Percentiles rank a stretch among this genome's conserved stretches.
Evolutionary conservation across 2,329 filamentous ascomycete genomes (phyloP).

Genomic region (Waltergamsia citrina): DNA sequence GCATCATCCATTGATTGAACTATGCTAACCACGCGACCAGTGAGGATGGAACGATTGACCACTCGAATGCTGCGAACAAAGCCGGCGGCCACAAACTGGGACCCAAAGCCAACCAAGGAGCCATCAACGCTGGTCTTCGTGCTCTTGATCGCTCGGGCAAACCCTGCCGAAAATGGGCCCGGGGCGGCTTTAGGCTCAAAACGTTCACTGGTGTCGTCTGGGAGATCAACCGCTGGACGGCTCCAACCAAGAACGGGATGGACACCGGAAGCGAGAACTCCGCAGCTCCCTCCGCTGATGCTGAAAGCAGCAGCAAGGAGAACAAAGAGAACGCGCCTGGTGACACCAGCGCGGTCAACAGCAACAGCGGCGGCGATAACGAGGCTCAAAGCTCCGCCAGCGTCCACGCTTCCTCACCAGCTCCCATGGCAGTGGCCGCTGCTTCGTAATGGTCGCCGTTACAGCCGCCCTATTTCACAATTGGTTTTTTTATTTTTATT

Average conservation of each 20-base stretch:
- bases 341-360: slow-evolving; percentile 36
- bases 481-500: not conserved
- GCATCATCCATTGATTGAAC: not conserved
- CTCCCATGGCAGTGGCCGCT: slow-evolving; percentile 35
- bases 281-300: slow-evolving; percentile 31
- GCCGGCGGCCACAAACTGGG: slow-evolving; percentile 71
- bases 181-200: slow-evolving; percentile 74
- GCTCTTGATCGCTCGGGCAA: slow-evolving; percentile 88
- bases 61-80: slow-evolving; percentile 36
- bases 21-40: slow-evolving; percentile 29
- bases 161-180: slow-evolving; percentile 86
- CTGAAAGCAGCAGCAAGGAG: slow-evolving; percentile 50
- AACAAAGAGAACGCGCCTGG: slow-evolving; percentile 50
- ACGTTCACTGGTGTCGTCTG: slow-evolving; percentile 85
- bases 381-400: slow-evolving; percentile 45
- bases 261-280: slow-evolving; percentile 37
- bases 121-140: slow-evolving; percentile 92
- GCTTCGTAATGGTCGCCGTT: slow-evolving; percentile 24
- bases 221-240: slow-evolving; percentile 76
- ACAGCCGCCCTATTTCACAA: slow-evolving; percentile 14
- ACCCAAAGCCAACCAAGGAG: slow-evolving; percentile 92
- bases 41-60: slow-evolving; percentile 55
- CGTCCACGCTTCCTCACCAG: slow-evolving; percentile 41
- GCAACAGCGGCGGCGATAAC: slow-evolving; percentile 33
- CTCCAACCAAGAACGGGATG: slow-evolving; percentile 48